Evolutionary conservation across 108 stramenopile species (phyloP), one percentile per base, ranked within the genome.

Genomic region (Nitzschia sp.): DNA sequence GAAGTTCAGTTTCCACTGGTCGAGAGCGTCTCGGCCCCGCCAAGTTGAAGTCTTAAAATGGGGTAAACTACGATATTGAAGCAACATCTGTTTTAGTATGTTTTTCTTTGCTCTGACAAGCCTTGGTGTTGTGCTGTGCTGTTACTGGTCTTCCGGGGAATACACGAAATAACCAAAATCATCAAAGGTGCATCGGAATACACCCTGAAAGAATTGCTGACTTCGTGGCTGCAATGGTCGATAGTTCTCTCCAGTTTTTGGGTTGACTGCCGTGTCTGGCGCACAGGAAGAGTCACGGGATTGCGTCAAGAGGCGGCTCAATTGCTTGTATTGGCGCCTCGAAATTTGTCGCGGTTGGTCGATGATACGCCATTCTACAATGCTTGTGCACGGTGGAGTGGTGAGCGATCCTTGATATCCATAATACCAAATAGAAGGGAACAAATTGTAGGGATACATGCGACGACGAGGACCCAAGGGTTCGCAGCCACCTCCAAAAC

Each of bases 311-410:
- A 77, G 57, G 0, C 11, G 3, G 5, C 64, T 60, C 35, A 77
- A 45, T 61, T 72, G 64, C 38, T 72, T 60, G 76, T 67, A 77
- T 34, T 77, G 76, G 4, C 64, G 48, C 29, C 60, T 28, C 1
- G 76, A 77, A 25, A 77, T 77, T 18, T 42, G 29, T 66, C 77
- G 71, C 25, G 82, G 77, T 28, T 63, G 59, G 54, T 85, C 83
- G 1, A 85, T 31, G 18, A 88, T 70, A 24, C 83, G 54, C 84
- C 85, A 88, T 8, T 73, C 53, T 11, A 85, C 82, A n/a, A 59
- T 69, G 34, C 69, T 48, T 24, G 79, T 81, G 54, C 87, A 88
- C 0, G 87, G 87, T 31, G 87, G 87, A 13, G 83, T 71, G 15
- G 84, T 88, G 32, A 74, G 70, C 3, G 74, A 76, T 5, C 87